Percentiles rank a stretch among this genome's conserved stretches.
phyloP scores from a whole-genome alignment of 1,284 basidiomycete genomes.

The Rhodotorula glutinis region DNA sequence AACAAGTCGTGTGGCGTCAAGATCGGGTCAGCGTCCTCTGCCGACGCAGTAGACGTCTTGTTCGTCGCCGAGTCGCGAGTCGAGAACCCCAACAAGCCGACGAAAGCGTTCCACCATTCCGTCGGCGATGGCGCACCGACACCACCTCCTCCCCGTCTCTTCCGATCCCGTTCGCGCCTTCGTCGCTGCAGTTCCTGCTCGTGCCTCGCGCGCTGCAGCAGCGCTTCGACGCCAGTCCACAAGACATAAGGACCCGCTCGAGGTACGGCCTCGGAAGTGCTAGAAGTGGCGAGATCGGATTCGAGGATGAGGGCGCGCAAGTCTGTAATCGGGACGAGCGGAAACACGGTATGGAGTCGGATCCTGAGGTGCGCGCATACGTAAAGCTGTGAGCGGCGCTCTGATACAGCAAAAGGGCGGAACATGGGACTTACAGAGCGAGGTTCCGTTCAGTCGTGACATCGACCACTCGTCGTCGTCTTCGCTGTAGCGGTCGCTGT shows the following conservation, averaged over 20 bases:
- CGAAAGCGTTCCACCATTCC: neutral
- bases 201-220: neutral
- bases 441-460: slow-evolving; percentile 14
- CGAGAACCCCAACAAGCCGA: neutral
- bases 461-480: slow-evolving; percentile 2
- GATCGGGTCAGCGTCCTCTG: neutral
- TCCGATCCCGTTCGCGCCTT: neutral
- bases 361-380: no score
- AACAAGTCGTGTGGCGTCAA: slow-evolving; percentile 17
- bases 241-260: neutral
- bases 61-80: no score
- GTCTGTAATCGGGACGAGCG: slow-evolving; percentile 7
- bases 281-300: neutral
- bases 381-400: no score
- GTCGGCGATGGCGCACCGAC: no score
- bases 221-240: neutral
- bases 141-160: no score
- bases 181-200: neutral
- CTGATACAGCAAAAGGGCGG: rapidly evolving
- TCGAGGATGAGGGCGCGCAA: slow-evolving; percentile 20
- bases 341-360: slow-evolving; percentile 27
- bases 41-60: no score
- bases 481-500: no score
- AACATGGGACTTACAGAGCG: slow-evolving; percentile 15
- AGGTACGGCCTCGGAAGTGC: neutral